phyloP scores from a whole-genome alignment of 257 asterid genomes.

The Fraxinus americana region DNA sequence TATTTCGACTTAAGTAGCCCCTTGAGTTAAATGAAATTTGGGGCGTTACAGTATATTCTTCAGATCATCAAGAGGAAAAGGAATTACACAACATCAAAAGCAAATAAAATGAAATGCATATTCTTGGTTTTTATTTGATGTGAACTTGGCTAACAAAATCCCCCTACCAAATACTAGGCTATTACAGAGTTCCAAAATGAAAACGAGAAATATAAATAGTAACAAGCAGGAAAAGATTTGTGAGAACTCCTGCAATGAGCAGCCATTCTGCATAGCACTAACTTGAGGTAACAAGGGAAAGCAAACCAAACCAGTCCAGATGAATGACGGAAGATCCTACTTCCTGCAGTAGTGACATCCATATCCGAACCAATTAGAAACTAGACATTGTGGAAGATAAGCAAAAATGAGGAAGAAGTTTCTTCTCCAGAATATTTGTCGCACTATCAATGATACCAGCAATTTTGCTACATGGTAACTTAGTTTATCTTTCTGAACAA shows the following conservation, averaged over 20 bases:
- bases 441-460: neutral
- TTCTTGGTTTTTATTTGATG: neutral
- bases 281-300: neutral
- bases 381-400: neutral
- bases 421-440: neutral
- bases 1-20: too few species aligned
- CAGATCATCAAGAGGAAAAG: neutral
- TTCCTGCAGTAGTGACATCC: slow-evolving; percentile 31
- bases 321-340: slow-evolving; percentile 11
- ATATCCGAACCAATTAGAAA: slow-evolving; percentile 1
- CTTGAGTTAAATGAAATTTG: too few species aligned
- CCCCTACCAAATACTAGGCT: neutral
- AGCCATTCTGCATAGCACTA: neutral
- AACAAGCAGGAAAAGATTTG: neutral
- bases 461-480: neutral
- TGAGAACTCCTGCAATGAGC: neutral
- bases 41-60: neutral
- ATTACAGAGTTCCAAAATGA: neutral
- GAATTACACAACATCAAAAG: neutral
- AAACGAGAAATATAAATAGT: neutral
- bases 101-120: neutral
- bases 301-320: slow-evolving; percentile 1
- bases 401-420: neutral
- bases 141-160: neutral
- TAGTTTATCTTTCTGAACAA: slow-evolving; percentile 11